A percentile compares a stretch with the other conserved stretches of the same genome.
Evolutionary conservation across 2,329 filamentous ascomycete genomes (phyloP).

Genomic region (Harringtonia aguacate): DNA sequence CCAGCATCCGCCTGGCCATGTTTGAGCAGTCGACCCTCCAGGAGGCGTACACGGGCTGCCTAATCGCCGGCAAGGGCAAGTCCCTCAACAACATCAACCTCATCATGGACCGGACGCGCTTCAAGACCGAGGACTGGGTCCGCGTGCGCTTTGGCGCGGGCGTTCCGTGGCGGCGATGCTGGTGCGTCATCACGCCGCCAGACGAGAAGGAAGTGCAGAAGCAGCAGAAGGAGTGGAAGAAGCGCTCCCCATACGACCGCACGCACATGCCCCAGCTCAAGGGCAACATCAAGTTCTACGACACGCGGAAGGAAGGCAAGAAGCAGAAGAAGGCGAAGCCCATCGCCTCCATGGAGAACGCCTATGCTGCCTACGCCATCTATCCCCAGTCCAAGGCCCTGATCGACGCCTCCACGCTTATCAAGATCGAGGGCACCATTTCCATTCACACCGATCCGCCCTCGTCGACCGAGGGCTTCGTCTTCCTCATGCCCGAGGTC

Average conservation of each 20-base stretch:
- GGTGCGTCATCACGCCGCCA: constrained; percentile 88
- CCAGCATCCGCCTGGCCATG: constrained; percentile 85
- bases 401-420: constrained; percentile 85
- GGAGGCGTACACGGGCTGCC: constrained; percentile 90
- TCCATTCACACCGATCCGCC: constrained; percentile 74
- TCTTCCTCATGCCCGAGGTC: constrained; percentile 95
- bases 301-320: constrained; percentile 61
- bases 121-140: constrained; percentile 84
- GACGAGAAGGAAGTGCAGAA: constrained; percentile 88
- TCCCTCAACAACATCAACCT: constrained; percentile 77
- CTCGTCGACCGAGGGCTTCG: constrained; percentile 77
- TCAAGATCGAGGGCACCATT: constrained; percentile 88
- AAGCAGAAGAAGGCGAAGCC: constrained; percentile 86
- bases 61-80: constrained; percentile 93
- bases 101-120: constrained; percentile 72
- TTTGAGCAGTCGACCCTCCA: constrained; percentile 89
- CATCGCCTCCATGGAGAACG: constrained; percentile 84
- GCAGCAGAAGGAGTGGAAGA: constrained; percentile 71
- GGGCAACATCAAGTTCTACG: constrained; percentile 91
- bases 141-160: constrained; percentile 91
- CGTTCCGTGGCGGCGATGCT: constrained; percentile 91
- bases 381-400: constrained; percentile 91
- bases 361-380: constrained; percentile 87
- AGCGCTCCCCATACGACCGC: constrained; percentile 73
- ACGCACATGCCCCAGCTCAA: constrained; percentile 57